phyloP scores from a whole-genome alignment of 1,139 yeast species.

The Candida glucosophila region DNA sequence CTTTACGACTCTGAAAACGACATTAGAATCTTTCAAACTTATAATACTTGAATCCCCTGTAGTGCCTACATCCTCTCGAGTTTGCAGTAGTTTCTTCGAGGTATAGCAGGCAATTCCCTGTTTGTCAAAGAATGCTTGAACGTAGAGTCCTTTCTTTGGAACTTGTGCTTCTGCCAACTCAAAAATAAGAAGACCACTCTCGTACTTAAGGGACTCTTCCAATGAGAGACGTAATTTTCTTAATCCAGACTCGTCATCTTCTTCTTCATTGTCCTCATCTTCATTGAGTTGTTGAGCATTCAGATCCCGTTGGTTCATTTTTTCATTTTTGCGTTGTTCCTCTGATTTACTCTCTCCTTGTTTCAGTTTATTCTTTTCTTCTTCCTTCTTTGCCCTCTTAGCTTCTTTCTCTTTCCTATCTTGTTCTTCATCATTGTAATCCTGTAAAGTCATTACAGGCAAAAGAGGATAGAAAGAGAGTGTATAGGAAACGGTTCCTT shows the following conservation, averaged over 20 bases:
- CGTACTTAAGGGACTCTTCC: constrained; percentile 52
- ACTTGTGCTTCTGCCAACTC: constrained; percentile 55
- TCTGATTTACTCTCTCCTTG: constrained; percentile 1
- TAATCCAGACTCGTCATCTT: constrained; percentile 24
- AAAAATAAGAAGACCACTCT: constrained; percentile 70
- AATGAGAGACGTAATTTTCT: constrained; percentile 50
- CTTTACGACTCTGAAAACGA: constrained; percentile 54
- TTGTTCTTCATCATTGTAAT: constrained; percentile 48
- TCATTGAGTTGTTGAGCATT: constrained; percentile 14
- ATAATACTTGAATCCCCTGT: constrained; percentile 69
- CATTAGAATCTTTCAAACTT: constrained; percentile 68
- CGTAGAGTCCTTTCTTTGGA: constrained; percentile 43
- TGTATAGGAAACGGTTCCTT: constrained; percentile 68
- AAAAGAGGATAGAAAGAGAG: constrained; percentile 76
- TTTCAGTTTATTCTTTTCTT: constrained; percentile 1
- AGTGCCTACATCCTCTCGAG: constrained; percentile 37
- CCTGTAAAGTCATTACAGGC: constrained; percentile 71
- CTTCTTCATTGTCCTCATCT: constrained; percentile 20
- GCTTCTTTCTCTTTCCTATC: constrained; percentile 23
- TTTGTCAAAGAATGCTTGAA: constrained; percentile 73
- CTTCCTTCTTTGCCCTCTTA: constrained; percentile 14
- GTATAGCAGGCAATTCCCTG: constrained; percentile 54
- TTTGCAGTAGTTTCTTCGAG: constrained; percentile 37
- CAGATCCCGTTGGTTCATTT: constrained; percentile 18
- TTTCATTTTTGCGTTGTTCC: constrained; percentile 19